Evolutionary conservation across 495 filamentous ascomycete genomes (phyloP).

Genomic region (Xylaria cubensis): DNA sequence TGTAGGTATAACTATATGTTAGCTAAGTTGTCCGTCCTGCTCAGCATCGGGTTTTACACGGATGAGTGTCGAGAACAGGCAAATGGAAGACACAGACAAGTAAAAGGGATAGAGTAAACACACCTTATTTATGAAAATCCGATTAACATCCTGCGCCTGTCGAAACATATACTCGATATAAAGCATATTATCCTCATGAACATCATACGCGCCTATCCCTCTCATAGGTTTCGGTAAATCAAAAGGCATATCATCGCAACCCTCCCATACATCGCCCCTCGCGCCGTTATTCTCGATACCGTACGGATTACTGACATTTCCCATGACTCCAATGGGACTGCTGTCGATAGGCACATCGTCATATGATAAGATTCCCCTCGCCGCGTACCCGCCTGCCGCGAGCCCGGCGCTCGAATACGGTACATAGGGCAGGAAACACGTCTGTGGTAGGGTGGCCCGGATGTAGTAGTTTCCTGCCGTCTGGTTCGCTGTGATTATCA

Average conservation of each 20-base stretch:
- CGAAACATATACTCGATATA: constrained; percentile 43
- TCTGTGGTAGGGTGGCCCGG: constrained; percentile 36
- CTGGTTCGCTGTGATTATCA: constrained; percentile 40
- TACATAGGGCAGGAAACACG: constrained; percentile 41
- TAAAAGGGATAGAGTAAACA: not conserved
- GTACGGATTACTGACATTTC: constrained; percentile 41
- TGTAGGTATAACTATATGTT: constrained; percentile 10
- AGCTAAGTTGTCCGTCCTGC: too few species aligned
- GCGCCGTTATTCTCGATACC: constrained; percentile 38
- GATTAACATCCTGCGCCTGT: constrained; percentile 43
- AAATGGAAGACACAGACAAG: not conserved
- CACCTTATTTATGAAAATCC: constrained; percentile 46
- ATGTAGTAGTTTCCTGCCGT: constrained; percentile 38
- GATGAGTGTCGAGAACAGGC: not conserved
- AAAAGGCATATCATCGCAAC: constrained; percentile 45
- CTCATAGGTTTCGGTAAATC: constrained; percentile 42
- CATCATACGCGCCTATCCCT: constrained; percentile 32
- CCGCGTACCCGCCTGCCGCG: constrained; percentile 32
- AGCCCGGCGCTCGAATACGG: constrained; percentile 38
- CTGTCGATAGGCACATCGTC: constrained; percentile 11
- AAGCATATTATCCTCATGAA: constrained; percentile 38
- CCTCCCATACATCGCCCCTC: constrained; percentile 42
- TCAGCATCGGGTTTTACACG: not conserved
- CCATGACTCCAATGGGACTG: constrained; percentile 32
- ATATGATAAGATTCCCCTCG: constrained; percentile 37